These are phyloP conservation scores for Solanum bulbocastanum DNA, from an alignment of 257 asterid species.

Conservation along the genomic window DNA sequence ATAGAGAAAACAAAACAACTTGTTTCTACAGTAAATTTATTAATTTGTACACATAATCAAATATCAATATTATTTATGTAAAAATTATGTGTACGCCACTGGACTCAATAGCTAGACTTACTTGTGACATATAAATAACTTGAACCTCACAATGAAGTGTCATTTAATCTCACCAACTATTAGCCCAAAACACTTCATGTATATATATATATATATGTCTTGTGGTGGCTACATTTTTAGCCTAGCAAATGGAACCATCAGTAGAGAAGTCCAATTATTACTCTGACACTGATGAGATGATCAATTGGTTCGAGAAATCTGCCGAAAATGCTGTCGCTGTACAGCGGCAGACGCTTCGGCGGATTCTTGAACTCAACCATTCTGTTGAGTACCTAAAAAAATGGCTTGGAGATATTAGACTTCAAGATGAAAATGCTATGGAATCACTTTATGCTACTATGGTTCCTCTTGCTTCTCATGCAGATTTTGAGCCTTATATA, in stretches of 20 bases:
- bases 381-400: slow-evolving; percentile 50
- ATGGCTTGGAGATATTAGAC: slow-evolving; percentile 39
- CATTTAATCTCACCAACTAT: neutral
- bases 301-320: slow-evolving; percentile 51
- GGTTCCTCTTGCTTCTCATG: slow-evolving; percentile 78
- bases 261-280: neutral
- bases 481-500: slow-evolving; percentile 66
- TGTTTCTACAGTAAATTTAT: neutral
- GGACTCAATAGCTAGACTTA: neutral
- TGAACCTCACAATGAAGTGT: neutral
- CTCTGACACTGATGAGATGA: slow-evolving; percentile 2
- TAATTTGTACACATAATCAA: neutral
- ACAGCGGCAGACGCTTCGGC: slow-evolving; percentile 45
- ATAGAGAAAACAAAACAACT: neutral
- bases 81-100: neutral
- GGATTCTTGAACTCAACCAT: slow-evolving; percentile 37
- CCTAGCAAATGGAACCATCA: neutral
- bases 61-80: neutral
- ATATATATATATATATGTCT: neutral
- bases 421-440: slow-evolving; percentile 31
- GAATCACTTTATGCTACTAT: slow-evolving; percentile 43
- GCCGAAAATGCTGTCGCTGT: slow-evolving; percentile 37
- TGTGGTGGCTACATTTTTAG: neutral
- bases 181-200: neutral
- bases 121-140: neutral